phyloP scores from a whole-genome alignment of 139 green algal genomes.

The Chlamydomonas schloesseri region DNA sequence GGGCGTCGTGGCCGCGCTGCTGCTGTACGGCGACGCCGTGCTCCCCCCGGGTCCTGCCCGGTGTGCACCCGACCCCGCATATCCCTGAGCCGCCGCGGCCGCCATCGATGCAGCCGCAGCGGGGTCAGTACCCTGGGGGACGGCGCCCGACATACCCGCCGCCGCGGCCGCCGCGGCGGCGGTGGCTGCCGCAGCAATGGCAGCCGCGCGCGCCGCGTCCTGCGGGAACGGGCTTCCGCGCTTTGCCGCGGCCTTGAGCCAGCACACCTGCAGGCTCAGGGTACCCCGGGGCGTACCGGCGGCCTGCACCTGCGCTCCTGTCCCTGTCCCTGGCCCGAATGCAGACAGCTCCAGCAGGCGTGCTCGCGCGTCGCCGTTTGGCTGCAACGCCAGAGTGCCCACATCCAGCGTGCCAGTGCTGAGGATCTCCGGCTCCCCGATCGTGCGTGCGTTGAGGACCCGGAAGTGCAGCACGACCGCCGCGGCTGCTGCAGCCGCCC shows the following conservation, averaged over 20 bases:
- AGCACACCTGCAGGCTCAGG: constrained; percentile 30
- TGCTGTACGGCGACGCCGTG: neutral
- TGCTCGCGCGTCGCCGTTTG: neutral
- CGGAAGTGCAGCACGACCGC: constrained; percentile 6
- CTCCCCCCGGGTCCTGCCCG: neutral
- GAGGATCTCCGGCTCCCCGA: constrained; percentile 29
- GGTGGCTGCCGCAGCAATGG: neutral
- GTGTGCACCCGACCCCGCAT: no score
- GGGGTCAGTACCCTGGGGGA: no score
- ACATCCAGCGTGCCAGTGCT: neutral
- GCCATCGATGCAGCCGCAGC: neutral
- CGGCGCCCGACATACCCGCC: no score
- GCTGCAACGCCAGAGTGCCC: neutral
- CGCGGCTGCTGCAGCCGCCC: neutral
- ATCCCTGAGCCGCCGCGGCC: neutral
- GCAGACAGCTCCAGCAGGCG: constrained; percentile 3
- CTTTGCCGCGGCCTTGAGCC: constrained; percentile 33
- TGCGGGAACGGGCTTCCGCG: constrained; percentile 25
- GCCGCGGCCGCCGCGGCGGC: neutral
- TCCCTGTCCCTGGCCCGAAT: neutral
- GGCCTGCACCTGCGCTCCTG: no score
- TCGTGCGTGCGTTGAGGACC: constrained; percentile 17
- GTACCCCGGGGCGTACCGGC: neutral
- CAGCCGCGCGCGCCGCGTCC: neutral
- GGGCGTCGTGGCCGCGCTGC: neutral